phyloP scores from a whole-genome alignment of 192 early-diverging fungal genomes.

The Backusella morwellensis region DNA sequence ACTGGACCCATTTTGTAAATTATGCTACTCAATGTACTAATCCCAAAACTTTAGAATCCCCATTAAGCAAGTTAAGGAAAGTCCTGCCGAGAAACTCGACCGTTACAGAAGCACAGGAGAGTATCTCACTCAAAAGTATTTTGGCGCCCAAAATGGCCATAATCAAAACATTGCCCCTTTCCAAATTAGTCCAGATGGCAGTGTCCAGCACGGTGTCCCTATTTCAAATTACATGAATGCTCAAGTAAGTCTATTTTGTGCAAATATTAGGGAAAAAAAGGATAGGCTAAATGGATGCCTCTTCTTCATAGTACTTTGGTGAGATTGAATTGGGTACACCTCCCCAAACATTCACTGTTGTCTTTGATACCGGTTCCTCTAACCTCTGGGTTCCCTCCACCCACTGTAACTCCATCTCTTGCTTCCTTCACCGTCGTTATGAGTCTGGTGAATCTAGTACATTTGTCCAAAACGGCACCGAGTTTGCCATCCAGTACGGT shows the following conservation, averaged over 20 bases:
- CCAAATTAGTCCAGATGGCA: conserved; percentile 33
- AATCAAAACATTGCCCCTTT: conserved; percentile 5
- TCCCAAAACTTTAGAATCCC: conserved; percentile 36
- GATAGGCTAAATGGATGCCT: too few relatives aligned
- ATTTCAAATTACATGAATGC: conserved; percentile 94
- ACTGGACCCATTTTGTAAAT: not conserved
- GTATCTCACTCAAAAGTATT: conserved; percentile 80
- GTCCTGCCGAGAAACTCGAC: conserved; percentile 56
- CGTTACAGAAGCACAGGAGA: conserved; percentile 63
- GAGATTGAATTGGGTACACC: conserved; percentile 88
- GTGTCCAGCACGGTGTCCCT: conserved; percentile 67
- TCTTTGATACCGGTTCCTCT: conserved; percentile 92
- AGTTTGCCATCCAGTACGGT: conserved; percentile 93
- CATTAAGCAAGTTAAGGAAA: conserved; percentile 68
- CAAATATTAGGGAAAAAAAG: not conserved
- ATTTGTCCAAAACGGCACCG: conserved; percentile 85
- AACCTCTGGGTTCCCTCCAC: conserved; percentile 97
- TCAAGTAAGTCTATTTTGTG: conserved; percentile 39
- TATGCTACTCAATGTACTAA: not conserved
- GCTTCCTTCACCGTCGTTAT: conserved; percentile 87
- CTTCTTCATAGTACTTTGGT: conserved; percentile 77
- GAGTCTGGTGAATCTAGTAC: conserved; percentile 78
- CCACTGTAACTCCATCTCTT: conserved; percentile 89
- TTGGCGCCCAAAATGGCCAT: conserved; percentile 37
- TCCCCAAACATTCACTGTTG: conserved; percentile 88